These are phyloP conservation scores for Pyrus hybrid DNA, from an alignment of 331 rosid genomes.

Conservation along the genomic window DNA sequence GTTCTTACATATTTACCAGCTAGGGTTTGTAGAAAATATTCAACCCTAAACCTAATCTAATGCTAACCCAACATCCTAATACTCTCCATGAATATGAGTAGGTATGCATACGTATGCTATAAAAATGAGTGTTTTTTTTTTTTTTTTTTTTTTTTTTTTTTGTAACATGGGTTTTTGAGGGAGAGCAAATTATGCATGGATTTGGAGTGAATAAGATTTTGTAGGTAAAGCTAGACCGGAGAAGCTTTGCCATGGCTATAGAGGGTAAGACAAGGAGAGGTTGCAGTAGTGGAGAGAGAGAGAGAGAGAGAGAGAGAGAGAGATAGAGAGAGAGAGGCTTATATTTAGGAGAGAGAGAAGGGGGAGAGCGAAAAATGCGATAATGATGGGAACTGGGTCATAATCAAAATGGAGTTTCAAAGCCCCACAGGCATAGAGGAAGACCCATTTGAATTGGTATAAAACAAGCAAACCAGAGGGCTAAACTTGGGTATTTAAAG, in stretches of 20 bases:
- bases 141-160: background rate
- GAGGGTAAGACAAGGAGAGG: background rate
- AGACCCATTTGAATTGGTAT: slow-evolving; percentile 50
- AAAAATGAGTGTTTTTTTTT: background rate
- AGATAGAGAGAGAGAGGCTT: slow-evolving; percentile 7
- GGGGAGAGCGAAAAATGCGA: slow-evolving; percentile 14
- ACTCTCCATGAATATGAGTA: background rate
- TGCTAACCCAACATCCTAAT: background rate
- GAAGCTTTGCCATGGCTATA: background rate
- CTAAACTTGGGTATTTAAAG: slow-evolving; percentile 31
- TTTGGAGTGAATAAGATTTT: background rate
- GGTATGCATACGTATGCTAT: background rate
- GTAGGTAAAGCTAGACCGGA: background rate
- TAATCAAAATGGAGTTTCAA: slow-evolving; percentile 37
- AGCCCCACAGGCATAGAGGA: slow-evolving; percentile 40
- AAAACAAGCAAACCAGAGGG: slow-evolving; percentile 37
- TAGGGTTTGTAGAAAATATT: background rate
- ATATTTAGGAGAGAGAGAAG: slow-evolving; percentile 9
- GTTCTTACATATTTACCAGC: background rate
- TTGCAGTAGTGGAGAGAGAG: slow-evolving; percentile 11
- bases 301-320: slow-evolving; percentile 9
- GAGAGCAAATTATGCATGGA: background rate
- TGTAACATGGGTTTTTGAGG: background rate
- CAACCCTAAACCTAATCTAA: background rate
- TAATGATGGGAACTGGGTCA: slow-evolving; percentile 37